Percentiles rank a stretch among this genome's conserved stretches.
phyloP scores from a whole-genome alignment of 345 rosid genomes.

The Eucalyptus virginea region DNA sequence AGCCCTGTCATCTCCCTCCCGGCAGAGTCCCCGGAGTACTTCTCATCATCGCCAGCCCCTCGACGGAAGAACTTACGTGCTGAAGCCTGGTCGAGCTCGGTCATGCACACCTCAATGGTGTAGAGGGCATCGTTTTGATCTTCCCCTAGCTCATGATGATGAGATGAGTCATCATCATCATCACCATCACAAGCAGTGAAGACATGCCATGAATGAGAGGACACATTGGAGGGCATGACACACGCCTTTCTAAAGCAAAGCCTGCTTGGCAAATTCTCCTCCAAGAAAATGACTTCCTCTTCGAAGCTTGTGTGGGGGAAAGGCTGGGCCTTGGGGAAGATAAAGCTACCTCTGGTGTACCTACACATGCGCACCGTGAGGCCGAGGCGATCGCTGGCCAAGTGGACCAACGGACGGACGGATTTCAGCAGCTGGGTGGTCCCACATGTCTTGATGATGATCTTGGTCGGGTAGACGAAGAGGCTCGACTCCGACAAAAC shows the following conservation, averaged over 20 bases:
- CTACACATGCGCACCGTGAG: slow-evolving; percentile 48
- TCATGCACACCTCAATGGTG: slow-evolving; percentile 85
- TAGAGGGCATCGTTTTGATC: not conserved
- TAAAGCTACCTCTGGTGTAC: slow-evolving; percentile 84
- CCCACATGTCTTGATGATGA: slow-evolving; percentile 95
- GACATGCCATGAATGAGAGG: slow-evolving; percentile 75
- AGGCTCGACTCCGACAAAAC: slow-evolving; percentile 90
- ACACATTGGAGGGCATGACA: slow-evolving; percentile 57
- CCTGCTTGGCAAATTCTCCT: slow-evolving; percentile 37
- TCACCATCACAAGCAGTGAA: slow-evolving; percentile 47
- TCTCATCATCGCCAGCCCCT: slow-evolving; percentile 17
- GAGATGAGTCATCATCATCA: not conserved
- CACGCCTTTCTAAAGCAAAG: slow-evolving; percentile 61
- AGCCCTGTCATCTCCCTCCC: slow-evolving; percentile 76
- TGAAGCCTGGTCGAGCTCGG: slow-evolving; percentile 61
- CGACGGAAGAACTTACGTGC: slow-evolving; percentile 41
- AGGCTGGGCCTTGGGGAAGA: slow-evolving; percentile 79
- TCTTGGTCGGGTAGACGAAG: slow-evolving; percentile 82
- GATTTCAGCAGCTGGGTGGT: slow-evolving; percentile 90
- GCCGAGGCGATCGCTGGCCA: slow-evolving; percentile 38
- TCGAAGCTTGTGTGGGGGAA: slow-evolving; percentile 78
- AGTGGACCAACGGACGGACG: slow-evolving; percentile 58
- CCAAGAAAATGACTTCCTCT: slow-evolving; percentile 61
- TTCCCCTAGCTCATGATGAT: not conserved
- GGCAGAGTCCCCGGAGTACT: slow-evolving; percentile 28